Percentiles rank a stretch among this genome's conserved stretches.
phyloP scores from a whole-genome alignment of 106 monocot genomes.

The Acorus gramineus region DNA sequence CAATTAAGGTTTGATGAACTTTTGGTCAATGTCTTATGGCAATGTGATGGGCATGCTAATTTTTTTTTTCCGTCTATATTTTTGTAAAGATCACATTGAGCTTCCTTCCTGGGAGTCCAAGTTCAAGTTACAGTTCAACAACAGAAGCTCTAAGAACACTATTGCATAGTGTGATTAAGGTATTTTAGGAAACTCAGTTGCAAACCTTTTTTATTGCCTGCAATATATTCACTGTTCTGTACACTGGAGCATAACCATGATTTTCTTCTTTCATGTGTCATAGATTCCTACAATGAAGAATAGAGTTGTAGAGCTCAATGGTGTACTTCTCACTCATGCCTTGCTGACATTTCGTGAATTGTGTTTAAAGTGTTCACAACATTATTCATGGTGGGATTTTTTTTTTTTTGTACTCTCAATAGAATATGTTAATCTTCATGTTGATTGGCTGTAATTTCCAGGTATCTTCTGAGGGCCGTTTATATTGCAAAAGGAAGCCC shows the following conservation, averaged over 20 bases:
- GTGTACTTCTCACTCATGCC: constrained; percentile 77
- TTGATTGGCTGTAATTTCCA: constrained; percentile 8
- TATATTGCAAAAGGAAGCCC: constrained; percentile 82
- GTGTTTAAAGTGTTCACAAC: constrained; percentile 74
- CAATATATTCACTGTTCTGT: neutral
- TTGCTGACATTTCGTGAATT: constrained; percentile 66
- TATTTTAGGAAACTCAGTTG: constrained; percentile 6
- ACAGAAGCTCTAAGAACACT: constrained; percentile 70
- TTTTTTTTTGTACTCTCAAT: neutral
- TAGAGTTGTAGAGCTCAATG: constrained; percentile 66
- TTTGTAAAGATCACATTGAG: constrained; percentile 51
- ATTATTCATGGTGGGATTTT: constrained; percentile 72
- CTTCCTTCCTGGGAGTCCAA: constrained; percentile 66
- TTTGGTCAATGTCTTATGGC: no score
- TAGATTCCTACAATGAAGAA: constrained; percentile 71
- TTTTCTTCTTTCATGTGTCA: neutral
- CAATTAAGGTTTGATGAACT: constrained; percentile 49
- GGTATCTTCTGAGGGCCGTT: constrained; percentile 74
- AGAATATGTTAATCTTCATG: no score
- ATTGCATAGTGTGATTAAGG: constrained; percentile 82
- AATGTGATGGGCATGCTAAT: neutral
- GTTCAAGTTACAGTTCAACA: constrained; percentile 65
- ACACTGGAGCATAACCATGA: no score
- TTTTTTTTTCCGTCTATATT: neutral
- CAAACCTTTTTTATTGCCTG: neutral